Evolutionary conservation across 2,329 filamentous ascomycete genomes (phyloP).

Genomic region (Botrytis hyacinthi): DNA sequence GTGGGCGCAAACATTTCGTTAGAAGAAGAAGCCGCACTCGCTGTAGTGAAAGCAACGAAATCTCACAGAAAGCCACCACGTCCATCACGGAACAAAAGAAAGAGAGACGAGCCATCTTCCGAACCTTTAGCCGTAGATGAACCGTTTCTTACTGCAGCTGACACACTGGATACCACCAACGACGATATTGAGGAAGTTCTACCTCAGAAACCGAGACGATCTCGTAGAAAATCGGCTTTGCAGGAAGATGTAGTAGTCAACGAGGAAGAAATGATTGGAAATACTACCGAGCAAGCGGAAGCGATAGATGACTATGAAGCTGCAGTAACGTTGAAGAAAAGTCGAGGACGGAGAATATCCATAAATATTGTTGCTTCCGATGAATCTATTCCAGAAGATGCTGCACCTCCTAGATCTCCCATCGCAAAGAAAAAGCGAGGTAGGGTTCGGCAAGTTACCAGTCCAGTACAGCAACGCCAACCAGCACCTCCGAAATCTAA

Average conservation of each 20-base stretch:
- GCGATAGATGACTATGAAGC: conserved; percentile 40
- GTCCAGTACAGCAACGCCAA: conserved; percentile 30
- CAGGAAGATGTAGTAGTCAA: background rate
- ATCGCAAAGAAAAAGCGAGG: conserved; percentile 24
- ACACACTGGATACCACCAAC: background rate
- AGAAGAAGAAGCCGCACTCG: background rate
- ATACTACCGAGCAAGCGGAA: conserved; percentile 31
- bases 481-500: conserved; percentile 38
- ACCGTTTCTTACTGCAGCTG: background rate
- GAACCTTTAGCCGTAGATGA: background rate
- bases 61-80: conserved; percentile 11
- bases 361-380: conserved; percentile 40
- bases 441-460: conserved; percentile 20
- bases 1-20: background rate
- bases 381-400: conserved; percentile 40
- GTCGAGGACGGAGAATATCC: conserved; percentile 41
- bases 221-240: conserved; percentile 4
- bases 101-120: conserved; percentile 24
- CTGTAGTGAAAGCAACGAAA: background rate
- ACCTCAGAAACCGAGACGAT: background rate
- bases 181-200: background rate
- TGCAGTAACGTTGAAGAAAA: conserved; percentile 40
- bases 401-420: conserved; percentile 22
- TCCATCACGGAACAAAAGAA: conserved; percentile 30
- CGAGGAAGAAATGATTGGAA: background rate